A percentile compares a stretch with the other conserved stretches of the same genome.
Evolutionary conservation across 2,329 filamentous ascomycete genomes (phyloP).

Genomic region (Exophiala xenobiotica): DNA sequence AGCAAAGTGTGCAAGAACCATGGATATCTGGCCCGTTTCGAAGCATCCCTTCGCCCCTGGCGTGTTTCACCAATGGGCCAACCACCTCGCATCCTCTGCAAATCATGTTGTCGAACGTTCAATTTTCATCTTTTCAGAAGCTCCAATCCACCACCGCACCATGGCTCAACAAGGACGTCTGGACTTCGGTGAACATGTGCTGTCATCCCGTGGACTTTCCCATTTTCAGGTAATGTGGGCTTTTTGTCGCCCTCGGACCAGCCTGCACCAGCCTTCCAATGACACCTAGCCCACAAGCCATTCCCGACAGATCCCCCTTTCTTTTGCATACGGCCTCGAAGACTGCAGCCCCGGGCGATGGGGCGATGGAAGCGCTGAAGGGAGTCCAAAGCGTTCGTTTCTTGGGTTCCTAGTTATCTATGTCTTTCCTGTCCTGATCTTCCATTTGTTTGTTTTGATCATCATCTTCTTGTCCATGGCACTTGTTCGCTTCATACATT

Average conservation of each 20-base stretch:
- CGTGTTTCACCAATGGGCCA: constrained; percentile 21
- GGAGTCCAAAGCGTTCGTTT: neutral
- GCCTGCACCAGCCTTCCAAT: constrained; percentile 3
- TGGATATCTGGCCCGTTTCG: constrained; percentile 6
- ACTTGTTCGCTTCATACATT: neutral
- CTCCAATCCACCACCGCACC: constrained; percentile 1
- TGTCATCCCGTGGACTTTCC: neutral
- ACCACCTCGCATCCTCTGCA: constrained; percentile 13
- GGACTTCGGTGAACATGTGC: constrained; percentile 6
- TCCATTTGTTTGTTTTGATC: constrained; percentile 19
- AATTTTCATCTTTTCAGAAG: constrained; percentile 4
- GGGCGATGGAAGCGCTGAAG: neutral
- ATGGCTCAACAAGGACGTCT: constrained; percentile 13
- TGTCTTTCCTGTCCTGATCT: constrained; percentile 13
- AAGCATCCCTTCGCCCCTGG: constrained; percentile 10
- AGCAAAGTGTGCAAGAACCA: neutral
- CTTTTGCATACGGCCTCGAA: constrained; percentile 9
- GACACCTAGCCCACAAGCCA: constrained; percentile 2
- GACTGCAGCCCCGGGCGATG: neutral
- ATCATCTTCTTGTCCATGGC: constrained; percentile 8
- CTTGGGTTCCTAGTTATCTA: constrained; percentile 5
- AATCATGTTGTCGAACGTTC: constrained; percentile 17
- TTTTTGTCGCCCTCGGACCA: constrained; percentile 5
- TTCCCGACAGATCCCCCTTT: constrained; percentile 12
- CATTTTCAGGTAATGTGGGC: constrained; percentile 9